These are phyloP conservation scores for Spiraea crenata DNA, from an alignment of 331 rosid genomes.

Conservation along the genomic window DNA sequence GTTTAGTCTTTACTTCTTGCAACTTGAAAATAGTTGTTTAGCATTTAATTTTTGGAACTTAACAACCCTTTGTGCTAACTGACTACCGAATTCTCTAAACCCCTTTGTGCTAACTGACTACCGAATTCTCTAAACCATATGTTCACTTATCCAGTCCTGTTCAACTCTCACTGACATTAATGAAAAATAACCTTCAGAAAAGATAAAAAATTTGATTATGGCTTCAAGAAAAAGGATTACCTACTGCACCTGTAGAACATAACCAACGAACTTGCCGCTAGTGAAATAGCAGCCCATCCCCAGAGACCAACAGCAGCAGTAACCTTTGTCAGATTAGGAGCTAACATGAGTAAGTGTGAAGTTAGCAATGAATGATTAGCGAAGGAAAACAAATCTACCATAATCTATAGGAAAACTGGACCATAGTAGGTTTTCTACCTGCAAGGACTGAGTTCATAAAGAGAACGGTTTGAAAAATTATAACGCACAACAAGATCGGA, in stretches of 20 bases:
- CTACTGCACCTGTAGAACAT: constrained; percentile 89
- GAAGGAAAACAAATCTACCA: constrained; percentile 14
- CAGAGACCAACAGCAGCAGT: constrained; percentile 86
- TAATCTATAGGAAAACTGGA: constrained; percentile 21
- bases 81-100: background rate
- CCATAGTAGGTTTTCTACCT: constrained; percentile 47
- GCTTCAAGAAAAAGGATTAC: constrained; percentile 38
- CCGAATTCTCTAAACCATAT: background rate
- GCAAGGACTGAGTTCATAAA: constrained; percentile 75
- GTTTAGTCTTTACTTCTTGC: no score
- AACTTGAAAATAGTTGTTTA: no score
- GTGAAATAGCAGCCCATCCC: constrained; percentile 76
- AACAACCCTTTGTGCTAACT: background rate
- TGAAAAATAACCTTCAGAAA: background rate
- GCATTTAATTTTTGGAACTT: no score
- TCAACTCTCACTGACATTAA: background rate
- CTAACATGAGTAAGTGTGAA: constrained; percentile 43
- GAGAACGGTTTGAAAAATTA: constrained; percentile 50
- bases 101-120: background rate
- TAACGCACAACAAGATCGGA: constrained; percentile 58
- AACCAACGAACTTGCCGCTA: constrained; percentile 51
- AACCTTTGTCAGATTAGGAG: constrained; percentile 73
- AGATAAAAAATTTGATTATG: background rate
- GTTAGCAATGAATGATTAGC: constrained; percentile 27
- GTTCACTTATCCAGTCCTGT: background rate